These are phyloP conservation scores for Jacaranda mimosifolia DNA, from an alignment of 257 asterid species.

Conservation along the genomic window DNA sequence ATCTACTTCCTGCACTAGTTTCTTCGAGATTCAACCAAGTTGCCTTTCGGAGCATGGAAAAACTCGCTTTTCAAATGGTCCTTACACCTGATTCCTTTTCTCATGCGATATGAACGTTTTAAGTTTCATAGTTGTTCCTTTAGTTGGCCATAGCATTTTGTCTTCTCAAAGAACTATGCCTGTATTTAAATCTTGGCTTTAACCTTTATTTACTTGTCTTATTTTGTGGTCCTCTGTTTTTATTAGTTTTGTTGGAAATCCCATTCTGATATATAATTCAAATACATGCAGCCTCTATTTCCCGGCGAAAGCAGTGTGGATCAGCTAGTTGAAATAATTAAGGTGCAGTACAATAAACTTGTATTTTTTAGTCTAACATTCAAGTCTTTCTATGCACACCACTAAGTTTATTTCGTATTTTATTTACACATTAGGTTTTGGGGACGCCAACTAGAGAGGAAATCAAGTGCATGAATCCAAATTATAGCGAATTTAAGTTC, in stretches of 20 bases:
- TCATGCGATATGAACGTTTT: too few species aligned
- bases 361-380: neutral
- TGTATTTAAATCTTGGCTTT: too few species aligned
- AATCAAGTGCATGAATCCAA: slow-evolving; percentile 71
- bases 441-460: slow-evolving; percentile 73
- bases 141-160: too few species aligned
- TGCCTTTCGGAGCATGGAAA: too few species aligned
- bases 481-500: slow-evolving; percentile 59
- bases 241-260: neutral
- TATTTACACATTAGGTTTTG: slow-evolving; percentile 47
- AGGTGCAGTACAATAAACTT: slow-evolving; percentile 51
- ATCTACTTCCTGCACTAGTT: neutral
- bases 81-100: neutral
- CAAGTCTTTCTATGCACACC: neutral
- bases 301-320: slow-evolving; percentile 97
- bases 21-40: too few species aligned
- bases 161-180: too few species aligned
- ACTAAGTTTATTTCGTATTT: neutral
- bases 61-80: too few species aligned
- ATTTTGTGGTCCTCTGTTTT: neutral
- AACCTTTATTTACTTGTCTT: neutral
- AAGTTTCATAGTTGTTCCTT: too few species aligned
- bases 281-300: slow-evolving; percentile 80
- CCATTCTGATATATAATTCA: slow-evolving; percentile 24
- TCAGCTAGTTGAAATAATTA: slow-evolving; percentile 92